Base-by-base conservation (phyloP, 2,329 filamentous ascomycete species). In the Hypoxylon sp. region DNA sequence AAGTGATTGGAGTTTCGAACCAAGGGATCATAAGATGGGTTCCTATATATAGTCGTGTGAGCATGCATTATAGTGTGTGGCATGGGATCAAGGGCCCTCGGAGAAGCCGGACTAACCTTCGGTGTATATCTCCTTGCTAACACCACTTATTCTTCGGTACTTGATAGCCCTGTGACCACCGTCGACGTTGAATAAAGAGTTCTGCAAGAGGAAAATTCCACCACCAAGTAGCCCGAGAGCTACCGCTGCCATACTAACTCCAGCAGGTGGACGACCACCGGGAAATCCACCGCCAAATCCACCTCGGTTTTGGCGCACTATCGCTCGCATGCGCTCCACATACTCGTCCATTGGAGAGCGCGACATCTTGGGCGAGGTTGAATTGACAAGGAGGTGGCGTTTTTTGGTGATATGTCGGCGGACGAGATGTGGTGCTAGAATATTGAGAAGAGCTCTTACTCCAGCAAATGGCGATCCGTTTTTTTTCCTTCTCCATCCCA, bases 141-240 rank as follows among this genome's bases (percentile, higher is more conserved):
- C 95, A 86, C 96, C 96, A 77, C 89, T 93, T 82, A 97, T 77
- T 80, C 94, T 91, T 76, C 92, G 94, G 85, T 99, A 99, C 83
- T 99, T 99, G 88, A 99, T 99, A 73, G 96, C 96, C 79, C 96
- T 91, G 82, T 98, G 96, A 84, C 96, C 96, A 91, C 96, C 96
- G 79, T 99, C 96, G 76, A 99, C 96, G 84, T 91, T 91, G 85
- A 91, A 91, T 4, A 91, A 84, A 48, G 89, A 86, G 79, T 89
- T 87, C 75, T 87, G 84, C 71, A 89, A 75, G 72, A 89, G 69
- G 74, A 86, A 77, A 62, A 82, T 79, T 50, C 84, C 87, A 64
- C 85, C 85, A 15, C 81, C 82, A 47, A 87, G 75, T 32, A 88
- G 74, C 17, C 80, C 73, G 19, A 83, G 74, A 47, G 80, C 83